Percentiles rank a stretch among this genome's conserved stretches.
Evolutionary conservation across 768 basidiomycete genomes (phyloP).

Genomic region (Leccinum pellstonianum): DNA sequence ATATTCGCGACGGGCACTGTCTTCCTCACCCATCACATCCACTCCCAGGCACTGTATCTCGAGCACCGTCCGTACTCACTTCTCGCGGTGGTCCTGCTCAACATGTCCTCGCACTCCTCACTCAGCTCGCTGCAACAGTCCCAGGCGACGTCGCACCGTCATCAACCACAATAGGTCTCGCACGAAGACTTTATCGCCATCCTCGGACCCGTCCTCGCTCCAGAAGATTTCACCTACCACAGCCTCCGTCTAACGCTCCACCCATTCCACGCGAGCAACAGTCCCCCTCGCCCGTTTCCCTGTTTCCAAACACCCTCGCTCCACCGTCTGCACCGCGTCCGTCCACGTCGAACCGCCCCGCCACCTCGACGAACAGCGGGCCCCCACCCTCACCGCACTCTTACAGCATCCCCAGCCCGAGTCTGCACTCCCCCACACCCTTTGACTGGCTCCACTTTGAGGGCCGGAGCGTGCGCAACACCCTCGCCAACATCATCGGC

Average conservation of each 20-base stretch:
- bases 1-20: too few species aligned
- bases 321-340: slow-evolving; percentile 31
- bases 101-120: slow-evolving; percentile 67
- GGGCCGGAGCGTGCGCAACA: slow-evolving; percentile 77
- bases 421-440: slow-evolving; percentile 65
- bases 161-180: slow-evolving; percentile 85
- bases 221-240: slow-evolving; percentile 44
- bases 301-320: slow-evolving; percentile 26
- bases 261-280: slow-evolving; percentile 20
- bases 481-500: slow-evolving; percentile 39
- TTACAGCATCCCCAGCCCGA: slow-evolving; percentile 33
- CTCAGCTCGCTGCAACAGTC: slow-evolving; percentile 51
- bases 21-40: too few species aligned
- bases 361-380: slow-evolving; percentile 27
- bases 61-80: slow-evolving; percentile 66
- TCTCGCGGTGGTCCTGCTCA: slow-evolving; percentile 72
- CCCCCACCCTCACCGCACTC: slow-evolving; percentile 4
- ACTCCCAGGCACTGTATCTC: too few species aligned
- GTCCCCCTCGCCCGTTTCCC: slow-evolving; percentile 29
- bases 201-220: slow-evolving; percentile 77
- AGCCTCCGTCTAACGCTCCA: slow-evolving; percentile 20
- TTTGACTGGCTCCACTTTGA: slow-evolving; percentile 90
- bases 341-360: slow-evolving; percentile 35
- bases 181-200: slow-evolving; percentile 84
- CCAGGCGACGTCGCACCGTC: slow-evolving; percentile 47